A percentile compares a stretch with the other conserved stretches of the same genome.
These are phyloP conservation scores for Fusarium caatingaense DNA, from an alignment of 2,329 filamentous ascomycete species.

Conservation along the genomic window DNA sequence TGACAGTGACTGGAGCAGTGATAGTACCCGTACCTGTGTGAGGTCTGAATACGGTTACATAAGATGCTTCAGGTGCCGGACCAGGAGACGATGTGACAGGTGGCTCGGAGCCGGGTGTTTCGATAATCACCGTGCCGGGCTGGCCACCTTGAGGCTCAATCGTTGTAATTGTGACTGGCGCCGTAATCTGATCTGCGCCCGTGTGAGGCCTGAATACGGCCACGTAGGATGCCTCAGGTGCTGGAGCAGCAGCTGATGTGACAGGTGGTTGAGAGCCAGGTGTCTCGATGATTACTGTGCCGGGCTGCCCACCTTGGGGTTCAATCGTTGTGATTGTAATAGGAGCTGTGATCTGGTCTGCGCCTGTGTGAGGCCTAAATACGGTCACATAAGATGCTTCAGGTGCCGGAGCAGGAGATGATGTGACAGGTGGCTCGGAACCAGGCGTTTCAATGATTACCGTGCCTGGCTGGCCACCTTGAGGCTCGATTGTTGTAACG, in stretches of 20 bases:
- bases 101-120: slow-evolving; percentile 12
- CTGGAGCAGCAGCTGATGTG: neutral
- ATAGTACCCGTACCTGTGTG: slow-evolving; percentile 1
- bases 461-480: slow-evolving; percentile 17
- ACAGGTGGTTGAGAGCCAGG: neutral
- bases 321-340: slow-evolving; percentile 7
- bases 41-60: slow-evolving; percentile 5
- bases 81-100: neutral
- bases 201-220: slow-evolving; percentile 8
- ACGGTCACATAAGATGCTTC: slow-evolving; percentile 19
- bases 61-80: neutral
- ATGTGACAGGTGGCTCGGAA: neutral
- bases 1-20: slow-evolving; percentile 4
- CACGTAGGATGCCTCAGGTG: neutral
- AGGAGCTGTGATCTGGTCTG: slow-evolving; percentile 1
- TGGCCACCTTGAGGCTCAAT: neutral
- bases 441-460: slow-evolving; percentile 23
- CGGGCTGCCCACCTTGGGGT: neutral
- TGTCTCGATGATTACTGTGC: slow-evolving; percentile 23
- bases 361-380: slow-evolving; percentile 1
- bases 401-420: neutral
- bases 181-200: neutral
- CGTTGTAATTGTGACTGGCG: neutral
- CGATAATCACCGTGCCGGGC: slow-evolving; percentile 21
- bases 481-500: slow-evolving; percentile 6